Evolutionary conservation across 768 basidiomycete species (phyloP), one percentile per base, ranked within the genome.

Genomic region (Boletus insuetus): DNA sequence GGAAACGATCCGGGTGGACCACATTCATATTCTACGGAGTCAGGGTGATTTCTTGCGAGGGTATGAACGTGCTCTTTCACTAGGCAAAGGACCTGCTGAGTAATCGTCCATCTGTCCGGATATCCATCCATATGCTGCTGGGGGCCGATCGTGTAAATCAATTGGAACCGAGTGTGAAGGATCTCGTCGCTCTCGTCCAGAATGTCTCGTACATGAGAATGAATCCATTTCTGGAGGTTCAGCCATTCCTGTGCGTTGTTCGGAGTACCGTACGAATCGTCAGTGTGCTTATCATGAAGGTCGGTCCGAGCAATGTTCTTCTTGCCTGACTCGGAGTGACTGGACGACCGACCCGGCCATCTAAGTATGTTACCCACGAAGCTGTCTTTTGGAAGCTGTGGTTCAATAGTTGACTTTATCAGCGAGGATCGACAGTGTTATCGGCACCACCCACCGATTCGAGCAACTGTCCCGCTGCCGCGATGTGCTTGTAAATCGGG

Each of bases 41-140:
- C 24, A 1, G 53, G 54, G 24, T 20, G 16, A 26, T 49, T 7
- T 16, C 8, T 49, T 22, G 40, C 42, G 20, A 62, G 24, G 10
- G 40, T 13, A 16, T 20, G 0, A 1, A 55, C 58, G 20, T 51
- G 51, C 5, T 46, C 45, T 22, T 56, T 52, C 1, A 65, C 49
- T 10, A 65, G 58, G 11, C 13, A 5, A n/a, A 72, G 48, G 1
- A 72, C 44, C 19, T 73, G 58, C 24, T 73, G 72, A 2, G 53
- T 58, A 10, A 60, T 67, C 0, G 47, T 53, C 71, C 71, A 73
- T 35, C 71, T 11, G 12, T 12, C 14, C 12, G 34, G 34, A 6
- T 35, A 35, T 35, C 34, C 13, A 14, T 35, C 34, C 34, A 35
- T 12, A 35, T 35, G 34, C 14, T 35, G 12, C 34, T 35, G 34